A percentile compares a stretch with the other conserved stretches of the same genome.
phyloP scores from a whole-genome alignment of 1,284 basidiomycete species.

The Moesziomyces globuligerus region DNA sequence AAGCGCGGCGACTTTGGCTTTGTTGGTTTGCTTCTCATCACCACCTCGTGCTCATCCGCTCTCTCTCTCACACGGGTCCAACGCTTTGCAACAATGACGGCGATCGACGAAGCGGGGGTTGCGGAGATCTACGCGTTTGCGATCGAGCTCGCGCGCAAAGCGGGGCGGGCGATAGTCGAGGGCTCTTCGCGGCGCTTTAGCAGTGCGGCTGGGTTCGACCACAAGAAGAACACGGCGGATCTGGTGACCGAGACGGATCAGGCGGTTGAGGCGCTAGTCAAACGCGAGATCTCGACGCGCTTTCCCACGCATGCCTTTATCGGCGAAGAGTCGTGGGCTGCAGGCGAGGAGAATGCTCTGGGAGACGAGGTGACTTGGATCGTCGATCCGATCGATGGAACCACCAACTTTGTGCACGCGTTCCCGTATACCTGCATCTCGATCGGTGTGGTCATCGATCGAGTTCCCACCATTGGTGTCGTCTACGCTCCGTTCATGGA shows the following conservation, averaged over 20 bases:
- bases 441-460: constrained; percentile 85
- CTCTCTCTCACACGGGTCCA: too few relatives aligned
- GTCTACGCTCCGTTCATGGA: constrained; percentile 82
- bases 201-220: constrained; percentile 39
- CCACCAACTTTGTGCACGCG: constrained; percentile 88
- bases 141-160: constrained; percentile 74
- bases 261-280: constrained; percentile 86
- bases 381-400: constrained; percentile 86
- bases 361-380: constrained; percentile 91
- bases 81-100: neutral
- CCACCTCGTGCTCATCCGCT: too few relatives aligned
- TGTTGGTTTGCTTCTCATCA: too few relatives aligned
- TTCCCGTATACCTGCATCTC: constrained; percentile 86
- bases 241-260: constrained; percentile 98
- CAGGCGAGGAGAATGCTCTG: constrained; percentile 76
- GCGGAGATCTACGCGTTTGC: constrained; percentile 74
- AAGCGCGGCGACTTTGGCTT: too few relatives aligned
- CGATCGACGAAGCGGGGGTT: constrained; percentile 20
- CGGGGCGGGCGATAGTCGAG: constrained; percentile 69
- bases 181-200: constrained; percentile 68
- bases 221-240: constrained; percentile 66
- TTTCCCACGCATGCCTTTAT: constrained; percentile 88
- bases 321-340: constrained; percentile 86
- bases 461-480: constrained; percentile 78
- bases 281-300: constrained; percentile 74